Percentiles rank a stretch among this genome's conserved stretches.
Evolutionary conservation across 1,284 basidiomycete species (phyloP).

Genomic region (Puccinia coronata): DNA sequence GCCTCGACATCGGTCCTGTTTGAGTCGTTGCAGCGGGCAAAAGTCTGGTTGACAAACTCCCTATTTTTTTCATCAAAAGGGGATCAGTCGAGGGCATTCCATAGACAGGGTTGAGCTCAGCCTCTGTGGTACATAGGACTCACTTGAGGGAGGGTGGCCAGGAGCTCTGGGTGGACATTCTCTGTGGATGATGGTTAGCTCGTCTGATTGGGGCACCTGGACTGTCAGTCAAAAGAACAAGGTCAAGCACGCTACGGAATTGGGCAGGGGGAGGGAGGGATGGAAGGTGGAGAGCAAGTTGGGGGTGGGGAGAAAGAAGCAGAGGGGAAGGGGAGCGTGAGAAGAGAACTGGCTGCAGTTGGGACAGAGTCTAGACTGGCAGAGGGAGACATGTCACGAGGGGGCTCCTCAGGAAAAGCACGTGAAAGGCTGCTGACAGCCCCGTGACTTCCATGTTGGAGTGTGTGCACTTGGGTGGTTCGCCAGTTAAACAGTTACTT

Average conservation of each 20-base stretch:
- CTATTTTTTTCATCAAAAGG: constrained; percentile 51
- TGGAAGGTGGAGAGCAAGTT: neutral
- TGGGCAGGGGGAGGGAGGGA: neutral
- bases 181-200: neutral
- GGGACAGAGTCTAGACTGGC: too few species aligned
- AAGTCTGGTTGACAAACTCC: constrained; percentile 56
- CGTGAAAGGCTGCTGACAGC: neutral
- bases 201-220: neutral
- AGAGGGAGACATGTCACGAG: too few species aligned
- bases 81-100: neutral
- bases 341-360: too few species aligned
- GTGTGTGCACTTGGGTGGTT: neutral
- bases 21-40: constrained; percentile 57
- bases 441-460: neutral
- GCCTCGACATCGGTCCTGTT: constrained; percentile 60
- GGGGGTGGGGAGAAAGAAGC: neutral
- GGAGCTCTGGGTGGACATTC: constrained; percentile 38
- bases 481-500: too few species aligned
- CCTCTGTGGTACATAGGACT: too few species aligned
- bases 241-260: neutral
- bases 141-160: constrained; percentile 42
- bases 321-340: neutral
- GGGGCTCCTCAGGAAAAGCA: too few species aligned
- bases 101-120: neutral
- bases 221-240: neutral